Base-by-base conservation (phyloP, 306 rosid species). In the Begonia fuchsioides region DNA sequence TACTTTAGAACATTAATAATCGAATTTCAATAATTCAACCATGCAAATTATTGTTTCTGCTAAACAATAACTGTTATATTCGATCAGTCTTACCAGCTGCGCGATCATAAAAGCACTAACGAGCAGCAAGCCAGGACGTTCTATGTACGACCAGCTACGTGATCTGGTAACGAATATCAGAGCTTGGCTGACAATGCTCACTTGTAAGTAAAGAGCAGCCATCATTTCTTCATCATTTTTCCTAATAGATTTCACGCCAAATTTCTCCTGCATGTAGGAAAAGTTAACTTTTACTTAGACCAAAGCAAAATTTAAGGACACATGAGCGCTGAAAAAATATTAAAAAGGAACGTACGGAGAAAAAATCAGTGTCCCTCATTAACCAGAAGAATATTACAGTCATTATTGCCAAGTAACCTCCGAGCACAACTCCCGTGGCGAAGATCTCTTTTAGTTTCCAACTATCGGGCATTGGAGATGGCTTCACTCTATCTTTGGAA, bases 391-490 rank as follows among this genome's bases (percentile, higher is more conserved):
- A 90, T 44, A 85, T 52, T 49, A 90, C 81, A 13, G 97, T 81
- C 97, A 84, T 81, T 62, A 84, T 51, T 47, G 85, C 95, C 76
- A 90, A 79, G 86, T 90, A 90, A 57, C 97, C 80, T 51, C 97
- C 97, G 20, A 90, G 97, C 58, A 75, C 75, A 52, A 84, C 32
- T 32, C 97, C 97, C 0, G 97, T 90, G 15, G 97, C 97, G 56
- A 90, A 90, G 12, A 90, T 90, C 75, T 90, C 97, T 61, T 38
- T 70, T 52, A 90, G 55, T 71, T 90, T 90, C 97, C 97, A 90
- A 80, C 97, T 90, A 59, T 90, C 97, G 11, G 97, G 97, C 71
- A 84, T 46, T 57, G 97, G 97, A 60, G 97, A 90, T 60, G 97
- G 97, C 74, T 72, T 72, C 64, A 90, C 97, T 56, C 97, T 76